Evolutionary conservation across 176 grass and related monocot genomes (phyloP).

Genomic region (Paspalum vaginatum): DNA sequence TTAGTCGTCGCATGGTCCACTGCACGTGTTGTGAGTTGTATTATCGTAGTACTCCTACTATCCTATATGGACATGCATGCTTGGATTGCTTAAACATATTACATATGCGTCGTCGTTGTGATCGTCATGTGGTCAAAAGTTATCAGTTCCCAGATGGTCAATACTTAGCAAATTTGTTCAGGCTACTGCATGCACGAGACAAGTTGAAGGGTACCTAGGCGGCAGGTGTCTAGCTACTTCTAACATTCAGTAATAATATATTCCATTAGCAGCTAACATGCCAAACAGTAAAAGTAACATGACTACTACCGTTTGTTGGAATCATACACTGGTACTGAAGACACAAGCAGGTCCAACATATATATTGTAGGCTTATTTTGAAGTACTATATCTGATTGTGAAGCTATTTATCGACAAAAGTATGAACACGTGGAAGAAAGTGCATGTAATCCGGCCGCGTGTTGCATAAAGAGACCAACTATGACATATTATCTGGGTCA

Average conservation of each 20-base stretch:
- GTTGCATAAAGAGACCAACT: constrained; percentile 11
- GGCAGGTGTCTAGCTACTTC: no score
- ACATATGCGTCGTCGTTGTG: constrained; percentile 7
- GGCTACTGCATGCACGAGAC: background rate
- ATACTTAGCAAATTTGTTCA: background rate
- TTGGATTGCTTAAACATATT: background rate
- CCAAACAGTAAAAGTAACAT: background rate
- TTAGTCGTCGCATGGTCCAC: background rate
- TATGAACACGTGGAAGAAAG: constrained; percentile 38
- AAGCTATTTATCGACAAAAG: background rate
- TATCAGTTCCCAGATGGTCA: background rate
- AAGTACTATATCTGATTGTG: background rate
- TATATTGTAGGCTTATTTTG: background rate
- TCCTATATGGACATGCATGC: constrained; percentile 21
- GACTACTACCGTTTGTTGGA: background rate
- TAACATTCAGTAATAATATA: background rate
- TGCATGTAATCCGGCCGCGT: constrained; percentile 7
- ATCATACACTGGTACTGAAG: background rate
- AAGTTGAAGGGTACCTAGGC: background rate
- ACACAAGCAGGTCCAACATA: background rate
- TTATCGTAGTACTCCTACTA: no score
- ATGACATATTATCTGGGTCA: background rate
- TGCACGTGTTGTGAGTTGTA: constrained; percentile 1
- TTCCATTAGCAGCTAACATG: background rate
- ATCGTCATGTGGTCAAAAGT: background rate